These are phyloP conservation scores for Myrmaecium sp. DNA, from an alignment of 2,329 filamentous ascomycete species.

Conservation along the genomic window DNA sequence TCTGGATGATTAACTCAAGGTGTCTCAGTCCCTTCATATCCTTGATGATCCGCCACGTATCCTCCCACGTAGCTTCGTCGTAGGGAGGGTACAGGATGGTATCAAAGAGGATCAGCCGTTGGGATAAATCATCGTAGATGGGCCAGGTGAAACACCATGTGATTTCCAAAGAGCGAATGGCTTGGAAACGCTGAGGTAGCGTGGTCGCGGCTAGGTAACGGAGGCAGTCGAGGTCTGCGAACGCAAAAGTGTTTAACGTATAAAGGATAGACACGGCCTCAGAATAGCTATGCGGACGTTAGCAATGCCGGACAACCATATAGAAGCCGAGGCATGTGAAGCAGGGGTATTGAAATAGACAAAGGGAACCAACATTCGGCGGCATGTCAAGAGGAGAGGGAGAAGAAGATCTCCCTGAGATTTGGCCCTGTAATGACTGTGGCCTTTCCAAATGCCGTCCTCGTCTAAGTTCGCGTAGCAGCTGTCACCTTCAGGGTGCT, in stretches of 20 bases:
- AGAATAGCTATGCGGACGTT: constrained; percentile 9
- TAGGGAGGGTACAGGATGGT: constrained; percentile 10
- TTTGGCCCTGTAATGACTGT: not conserved
- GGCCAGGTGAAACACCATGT: constrained; percentile 10
- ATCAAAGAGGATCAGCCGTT: constrained; percentile 6
- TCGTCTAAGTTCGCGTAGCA: constrained; percentile 7
- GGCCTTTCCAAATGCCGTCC: constrained; percentile 7
- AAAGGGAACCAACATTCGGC: not conserved
- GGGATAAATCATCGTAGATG: constrained; percentile 9
- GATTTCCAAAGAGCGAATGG: constrained; percentile 7
- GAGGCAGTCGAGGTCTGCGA: constrained; percentile 10
- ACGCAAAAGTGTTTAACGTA: constrained; percentile 15
- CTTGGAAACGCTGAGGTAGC: constrained; percentile 8
- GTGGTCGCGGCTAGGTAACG: constrained; percentile 10
- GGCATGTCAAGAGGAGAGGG: constrained; percentile 1
- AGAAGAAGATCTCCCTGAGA: not conserved
- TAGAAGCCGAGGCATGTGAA: not conserved
- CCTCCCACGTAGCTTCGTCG: constrained; percentile 12
- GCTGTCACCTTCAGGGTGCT: constrained; percentile 5
- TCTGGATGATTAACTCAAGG: too few relatives aligned
- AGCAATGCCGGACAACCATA: not conserved
- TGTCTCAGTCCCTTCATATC: constrained; percentile 8
- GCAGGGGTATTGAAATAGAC: not conserved
- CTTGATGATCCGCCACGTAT: constrained; percentile 10
- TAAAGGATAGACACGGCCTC: constrained; percentile 17